Conservation (phyloP, 768 basidiomycete genomes). For the Auriculariales sp. region DNA sequence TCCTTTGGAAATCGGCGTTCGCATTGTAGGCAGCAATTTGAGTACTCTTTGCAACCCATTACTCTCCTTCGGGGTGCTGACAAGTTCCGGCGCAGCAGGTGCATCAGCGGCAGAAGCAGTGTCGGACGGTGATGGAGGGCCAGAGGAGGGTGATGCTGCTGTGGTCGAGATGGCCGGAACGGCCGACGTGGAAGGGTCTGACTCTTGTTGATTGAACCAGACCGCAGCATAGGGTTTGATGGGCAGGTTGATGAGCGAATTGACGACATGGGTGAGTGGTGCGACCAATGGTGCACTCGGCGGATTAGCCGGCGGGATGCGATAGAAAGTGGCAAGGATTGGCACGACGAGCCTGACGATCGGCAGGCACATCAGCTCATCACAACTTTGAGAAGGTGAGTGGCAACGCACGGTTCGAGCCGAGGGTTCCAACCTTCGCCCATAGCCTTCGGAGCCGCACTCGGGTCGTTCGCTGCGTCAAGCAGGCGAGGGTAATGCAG, state of each 20-base stretch:
- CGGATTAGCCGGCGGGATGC: constrained; percentile 48
- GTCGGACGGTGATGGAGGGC: constrained; percentile 17
- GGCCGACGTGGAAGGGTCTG: too few relatives aligned
- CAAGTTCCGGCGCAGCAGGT: constrained; percentile 15
- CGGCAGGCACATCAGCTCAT: constrained; percentile 1
- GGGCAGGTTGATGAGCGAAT: constrained; percentile 69
- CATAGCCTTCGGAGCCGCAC: constrained; percentile 6
- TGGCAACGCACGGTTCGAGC: constrained; percentile 26
- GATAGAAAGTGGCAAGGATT: constrained; percentile 54
- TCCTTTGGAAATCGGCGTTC: too few relatives aligned
- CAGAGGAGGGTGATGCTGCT: constrained; percentile 18
- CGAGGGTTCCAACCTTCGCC: constrained; percentile 11
- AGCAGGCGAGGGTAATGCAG: constrained; percentile 52
- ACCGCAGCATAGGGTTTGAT: constrained; percentile 36
- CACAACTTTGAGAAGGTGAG: constrained; percentile 14
- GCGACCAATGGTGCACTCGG: constrained; percentile 49
- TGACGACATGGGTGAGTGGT: constrained; percentile 71
- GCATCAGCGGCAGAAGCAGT: constrained; percentile 23
- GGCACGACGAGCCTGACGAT: constrained; percentile 48
- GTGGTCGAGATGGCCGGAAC: constrained; percentile 12
- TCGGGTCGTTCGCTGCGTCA: constrained; percentile 8
- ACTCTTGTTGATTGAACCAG: constrained; percentile 62
- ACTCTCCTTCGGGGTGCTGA: constrained; percentile 12
- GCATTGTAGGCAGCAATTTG: background rate
- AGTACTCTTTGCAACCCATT: too few relatives aligned